Percentiles rank a stretch among this genome's conserved stretches.
Conservation (phyloP, 306 rosid genomes). For the Betula pendula region DNA sequence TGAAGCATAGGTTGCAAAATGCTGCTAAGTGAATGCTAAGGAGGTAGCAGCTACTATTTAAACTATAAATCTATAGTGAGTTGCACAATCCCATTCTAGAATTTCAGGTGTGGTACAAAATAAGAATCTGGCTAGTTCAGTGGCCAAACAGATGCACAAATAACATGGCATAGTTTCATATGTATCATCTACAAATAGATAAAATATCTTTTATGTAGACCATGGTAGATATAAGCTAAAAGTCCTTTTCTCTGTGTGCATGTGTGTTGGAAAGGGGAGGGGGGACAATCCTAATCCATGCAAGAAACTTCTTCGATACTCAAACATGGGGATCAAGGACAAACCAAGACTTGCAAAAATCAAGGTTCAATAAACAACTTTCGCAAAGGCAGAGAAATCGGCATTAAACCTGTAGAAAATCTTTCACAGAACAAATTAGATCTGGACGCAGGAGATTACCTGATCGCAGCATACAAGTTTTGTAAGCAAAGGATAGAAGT, state of each 20-base stretch:
- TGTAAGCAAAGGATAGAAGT: slow-evolving; percentile 91
- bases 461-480: slow-evolving; percentile 96
- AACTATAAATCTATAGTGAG: neutral
- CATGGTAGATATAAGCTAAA: neutral
- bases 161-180: neutral
- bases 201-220: neutral
- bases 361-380: neutral
- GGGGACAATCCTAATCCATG: neutral
- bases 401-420: slow-evolving; percentile 1
- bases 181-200: neutral
- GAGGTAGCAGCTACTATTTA: too few relatives aligned
- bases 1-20: neutral
- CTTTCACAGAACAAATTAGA: neutral
- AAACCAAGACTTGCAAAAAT: neutral
- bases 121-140: neutral
- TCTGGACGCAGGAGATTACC: slow-evolving; percentile 51
- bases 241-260: too few relatives aligned
- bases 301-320: neutral
- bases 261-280: too few relatives aligned
- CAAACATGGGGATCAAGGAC: neutral
- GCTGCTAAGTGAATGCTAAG: neutral
- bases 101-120: neutral
- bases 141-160: neutral
- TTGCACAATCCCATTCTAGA: neutral
- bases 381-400: neutral